These are phyloP conservation scores for Bondarzewia mesenterica DNA, from an alignment of 1,284 basidiomycete genomes.

Conservation along the genomic window DNA sequence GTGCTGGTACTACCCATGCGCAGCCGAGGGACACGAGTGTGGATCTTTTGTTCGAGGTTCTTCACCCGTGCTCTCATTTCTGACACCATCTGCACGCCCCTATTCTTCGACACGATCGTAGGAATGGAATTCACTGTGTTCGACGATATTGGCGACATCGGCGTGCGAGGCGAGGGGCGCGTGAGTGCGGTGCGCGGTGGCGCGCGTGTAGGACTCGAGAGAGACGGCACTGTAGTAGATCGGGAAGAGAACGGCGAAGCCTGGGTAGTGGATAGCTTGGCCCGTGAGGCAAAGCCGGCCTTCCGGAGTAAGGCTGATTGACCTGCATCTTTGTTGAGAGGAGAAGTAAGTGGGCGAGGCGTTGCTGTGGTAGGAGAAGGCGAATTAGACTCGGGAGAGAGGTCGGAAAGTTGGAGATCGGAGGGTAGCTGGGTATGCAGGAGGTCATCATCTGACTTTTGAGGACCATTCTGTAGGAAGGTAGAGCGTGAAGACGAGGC, in stretches of 20 bases:
- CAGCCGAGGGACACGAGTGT: slow-evolving; percentile 72
- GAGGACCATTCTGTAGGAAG: slow-evolving; percentile 19
- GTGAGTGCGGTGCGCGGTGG: slow-evolving; percentile 37
- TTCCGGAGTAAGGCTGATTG: slow-evolving; percentile 44
- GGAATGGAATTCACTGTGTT: slow-evolving; percentile 27
- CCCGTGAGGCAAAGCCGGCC: slow-evolving; percentile 39
- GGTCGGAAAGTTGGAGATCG: slow-evolving; percentile 55
- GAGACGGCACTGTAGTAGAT: slow-evolving; percentile 45
- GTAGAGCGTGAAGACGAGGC: slow-evolving; percentile 18
- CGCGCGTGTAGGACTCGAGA: slow-evolving; percentile 36
- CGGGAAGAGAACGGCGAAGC: slow-evolving; percentile 39
- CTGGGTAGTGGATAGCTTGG: slow-evolving; percentile 32
- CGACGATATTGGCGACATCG: slow-evolving; percentile 32
- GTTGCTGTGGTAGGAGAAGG: slow-evolving; percentile 16
- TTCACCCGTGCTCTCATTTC: slow-evolving; percentile 78
- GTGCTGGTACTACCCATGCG: slow-evolving; percentile 63
- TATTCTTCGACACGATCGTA: slow-evolving; percentile 52
- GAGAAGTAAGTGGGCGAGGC: slow-evolving; percentile 27
- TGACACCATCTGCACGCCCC: slow-evolving; percentile 81
- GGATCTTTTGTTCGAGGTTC: slow-evolving; percentile 76
- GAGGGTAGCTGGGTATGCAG: slow-evolving; percentile 47
- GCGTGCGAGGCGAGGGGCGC: slow-evolving; percentile 36
- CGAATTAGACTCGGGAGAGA: slow-evolving; percentile 35
- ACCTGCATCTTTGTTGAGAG: slow-evolving; percentile 29
- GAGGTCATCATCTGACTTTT: slow-evolving; percentile 44